Evolutionary conservation across 169 alveolate genomes (phyloP).

Genomic region (Sarcocystis neurona): DNA sequence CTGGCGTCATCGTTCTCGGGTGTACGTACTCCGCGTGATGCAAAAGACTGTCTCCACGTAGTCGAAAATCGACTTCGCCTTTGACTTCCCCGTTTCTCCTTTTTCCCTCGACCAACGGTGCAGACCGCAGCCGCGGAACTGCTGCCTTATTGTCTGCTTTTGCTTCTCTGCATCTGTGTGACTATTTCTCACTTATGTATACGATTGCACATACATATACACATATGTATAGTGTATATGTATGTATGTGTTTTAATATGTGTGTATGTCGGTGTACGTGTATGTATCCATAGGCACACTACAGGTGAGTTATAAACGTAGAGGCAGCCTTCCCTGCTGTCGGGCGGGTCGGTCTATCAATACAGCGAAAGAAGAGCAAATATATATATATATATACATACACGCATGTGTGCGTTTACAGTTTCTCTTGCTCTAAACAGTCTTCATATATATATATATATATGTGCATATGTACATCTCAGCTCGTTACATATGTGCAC

Average conservation of each 20-base stretch:
- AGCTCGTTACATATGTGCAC: too few relatives aligned
- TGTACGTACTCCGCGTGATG: not conserved
- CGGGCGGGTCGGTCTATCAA: not conserved
- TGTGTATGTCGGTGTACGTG: not conserved
- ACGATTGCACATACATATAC: not conserved
- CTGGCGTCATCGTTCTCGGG: conserved; percentile 26
- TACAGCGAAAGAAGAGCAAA: not conserved
- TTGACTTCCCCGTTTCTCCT: not conserved
- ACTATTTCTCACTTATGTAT: not conserved
- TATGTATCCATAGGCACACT: not conserved
- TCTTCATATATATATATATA: not conserved
- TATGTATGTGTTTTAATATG: too few relatives aligned
- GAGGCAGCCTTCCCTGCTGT: too few relatives aligned
- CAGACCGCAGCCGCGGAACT: not conserved
- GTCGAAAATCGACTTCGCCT: too few relatives aligned
- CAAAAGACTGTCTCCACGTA: too few relatives aligned
- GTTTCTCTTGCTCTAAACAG: too few relatives aligned
- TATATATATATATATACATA: not conserved
- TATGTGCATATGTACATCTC: too few relatives aligned
- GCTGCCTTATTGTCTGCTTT: not conserved
- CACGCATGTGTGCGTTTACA: not conserved
- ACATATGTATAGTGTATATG: not conserved
- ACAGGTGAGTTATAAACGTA: not conserved
- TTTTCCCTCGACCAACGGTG: not conserved
- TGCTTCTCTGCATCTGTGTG: not conserved